Evolutionary conservation across 768 basidiomycete genomes (phyloP), one percentile per base, ranked within the genome.

Genomic region (Xerocomellus amylosporus): DNA sequence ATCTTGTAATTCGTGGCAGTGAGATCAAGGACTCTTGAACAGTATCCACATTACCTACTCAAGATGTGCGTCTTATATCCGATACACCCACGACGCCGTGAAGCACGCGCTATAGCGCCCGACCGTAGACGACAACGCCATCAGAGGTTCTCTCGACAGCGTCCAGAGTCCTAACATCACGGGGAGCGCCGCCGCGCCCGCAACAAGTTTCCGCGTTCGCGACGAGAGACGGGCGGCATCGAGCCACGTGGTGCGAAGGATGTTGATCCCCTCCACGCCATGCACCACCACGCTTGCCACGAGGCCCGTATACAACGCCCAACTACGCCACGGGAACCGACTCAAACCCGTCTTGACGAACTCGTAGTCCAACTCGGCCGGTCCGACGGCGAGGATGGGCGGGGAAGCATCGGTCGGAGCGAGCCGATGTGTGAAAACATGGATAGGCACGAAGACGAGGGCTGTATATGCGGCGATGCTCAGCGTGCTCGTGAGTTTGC

Each of bases 341-440:
- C 75, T 74, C 37, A 93, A 69, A 3, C 82, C 88, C 6, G 80
- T 77, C 65, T 93, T 92, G 53, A 93, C n/a, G 66, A 86, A 93
- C 58, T 92, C 87, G 65, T 80, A 93, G 69, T 90, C 86, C 37
- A 94, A 78, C 62, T 93, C 90, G 0, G 85, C 76, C 0, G 91
- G 90, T 15, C 86, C 82, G 22, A 93, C 74, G 2, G 76, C 51
- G 10, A 49, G 39, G 41, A 68, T 58, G 5, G 64, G 20, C 84
- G 84, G 2, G 74, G 64, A 8, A 51, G 51, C 3, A 76, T 71
- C 49, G 68, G 67, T 24, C 75, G 74, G 17, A 85, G 90, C 52
- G 28, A 81, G 49, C 8, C 91, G 84, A 65, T 93, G 90, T 0
- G 80, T 81, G 48, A 84, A 62, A 70, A 84, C 79, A 68, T 94